Evolutionary conservation across 805 yeast genomes (phyloP), one percentile per base, ranked within the genome.

Genomic region (Komagataella kurtzmanii): DNA sequence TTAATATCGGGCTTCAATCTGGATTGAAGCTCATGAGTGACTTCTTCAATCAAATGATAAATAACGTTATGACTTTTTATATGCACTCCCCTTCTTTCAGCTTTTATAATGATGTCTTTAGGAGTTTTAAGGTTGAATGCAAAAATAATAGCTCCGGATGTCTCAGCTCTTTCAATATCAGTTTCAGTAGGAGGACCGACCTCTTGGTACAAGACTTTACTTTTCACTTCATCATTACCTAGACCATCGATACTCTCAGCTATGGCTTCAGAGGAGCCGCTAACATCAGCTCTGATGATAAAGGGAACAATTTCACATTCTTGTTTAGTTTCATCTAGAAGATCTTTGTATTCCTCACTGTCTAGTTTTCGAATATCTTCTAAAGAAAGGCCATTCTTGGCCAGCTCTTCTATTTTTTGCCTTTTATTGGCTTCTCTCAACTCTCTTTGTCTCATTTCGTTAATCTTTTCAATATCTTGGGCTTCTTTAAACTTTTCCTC

Each of bases 261-360:
- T 40, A 93, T 85, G 1, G 99, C 99, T 63, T 93, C 99, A 0
- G 87, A 85, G 0, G 98, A 90, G 0, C 99, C 99, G 57, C 83
- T 82, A 1, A 91, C 97, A 67, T 93, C 99, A 0, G 96, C 86
- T 62, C 87, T 88, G 43, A 93, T 72, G 24, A 93, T 81, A 56
- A 83, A 88, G 30, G 80, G 79, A 3, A 79, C 67, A 10, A 67
- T 68, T 12, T 68, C 63, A 63, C 64, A 7, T 45, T 19, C 47
- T 14, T 21, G 21, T 45, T 45, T 21, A 17, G 47, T 19, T 58
- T 59, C 17, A 51, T 55, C 21, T 2, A 57, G 52, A 2, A 54
- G 58, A 2, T 56, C 54, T 3, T 58, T 58, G 3, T 58, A 58
- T 3, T 62, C 69, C 36, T 64, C 67, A 3, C 68, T 63, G 51